Conservation (phyloP, 2,329 filamentous ascomycete species). For the Teratosphaeria zuluensis region DNA sequence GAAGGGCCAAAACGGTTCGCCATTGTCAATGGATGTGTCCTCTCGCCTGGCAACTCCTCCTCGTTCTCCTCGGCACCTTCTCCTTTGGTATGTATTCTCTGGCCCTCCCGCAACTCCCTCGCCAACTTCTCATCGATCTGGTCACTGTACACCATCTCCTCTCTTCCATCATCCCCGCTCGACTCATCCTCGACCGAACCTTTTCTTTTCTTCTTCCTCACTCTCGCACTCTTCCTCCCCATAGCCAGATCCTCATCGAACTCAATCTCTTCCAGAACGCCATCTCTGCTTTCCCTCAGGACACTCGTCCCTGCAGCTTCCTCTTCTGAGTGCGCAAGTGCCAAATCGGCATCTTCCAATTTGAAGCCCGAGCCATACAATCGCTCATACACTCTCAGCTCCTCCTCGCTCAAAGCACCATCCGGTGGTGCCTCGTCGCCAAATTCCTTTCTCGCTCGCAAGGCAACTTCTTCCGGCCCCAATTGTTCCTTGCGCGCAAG, state of each 20-base stretch:
- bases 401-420: constrained; percentile 57
- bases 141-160: constrained; percentile 11
- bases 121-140: constrained; percentile 14
- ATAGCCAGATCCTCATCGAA: constrained; percentile 27
- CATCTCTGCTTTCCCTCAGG: constrained; percentile 47
- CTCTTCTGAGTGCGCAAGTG: not conserved
- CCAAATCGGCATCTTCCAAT: not conserved
- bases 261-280: constrained; percentile 53
- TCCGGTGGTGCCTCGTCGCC: constrained; percentile 46
- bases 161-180: constrained; percentile 43
- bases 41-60: constrained; percentile 29
- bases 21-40: constrained; percentile 64
- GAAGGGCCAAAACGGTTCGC: constrained; percentile 65
- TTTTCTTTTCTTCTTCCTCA: constrained; percentile 34
- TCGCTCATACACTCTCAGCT: constrained; percentile 66
- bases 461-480: not conserved
- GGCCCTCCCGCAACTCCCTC: constrained; percentile 20
- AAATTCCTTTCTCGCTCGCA: constrained; percentile 1
- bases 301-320: constrained; percentile 23
- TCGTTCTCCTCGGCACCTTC: constrained; percentile 22
- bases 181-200: constrained; percentile 22
- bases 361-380: constrained; percentile 67
- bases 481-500: too few relatives aligned
- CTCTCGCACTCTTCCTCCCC: constrained; percentile 24
- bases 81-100: constrained; percentile 20